Evolutionary conservation across 495 filamentous ascomycete genomes (phyloP), one percentile per base, ranked within the genome.

Genomic region (Pyronema domesticum): DNA sequence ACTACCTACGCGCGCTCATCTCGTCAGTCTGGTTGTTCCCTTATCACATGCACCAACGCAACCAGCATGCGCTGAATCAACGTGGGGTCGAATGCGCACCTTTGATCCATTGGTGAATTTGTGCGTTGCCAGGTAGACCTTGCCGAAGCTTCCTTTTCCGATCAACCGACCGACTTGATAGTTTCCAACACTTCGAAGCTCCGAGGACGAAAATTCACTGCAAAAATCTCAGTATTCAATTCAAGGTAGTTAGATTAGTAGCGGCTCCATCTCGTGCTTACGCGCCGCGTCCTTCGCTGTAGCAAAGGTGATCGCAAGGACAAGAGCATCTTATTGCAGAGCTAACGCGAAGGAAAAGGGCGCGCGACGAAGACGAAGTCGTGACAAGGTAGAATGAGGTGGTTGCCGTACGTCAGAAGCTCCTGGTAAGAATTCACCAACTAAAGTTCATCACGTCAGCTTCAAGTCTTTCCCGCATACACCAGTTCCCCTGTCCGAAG

Each of bases 51-150:
- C 6, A 34, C 11, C 11, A 23, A 42, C 19, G 44, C 53, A 8
- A 54, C 48, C 49, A 48, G 37, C 14, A 53, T 33, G 23, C 37
- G 39, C 7, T 36, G 23, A n/a, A 19, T 15, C 14, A 8, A 51
- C n/a, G 18, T 19, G 14, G 13, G 45, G 45, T 19, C 11, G 18
- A 19, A 19, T 8, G 17, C 47, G 30, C 73, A 94, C 91, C 79
- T 96, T 96, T 54, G 88, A 95, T 64, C 87, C 89, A 80, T 95
- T 95, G 59, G 86, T 96, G 68, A 98, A 86, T 67, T 95, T 95
- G 69, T 98, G 91, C 19, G 82, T 81, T 53, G 93, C 91, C 58
- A 98, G 76, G 67, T 96, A 98, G 54, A 96, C 91, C 71, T 95
- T 96, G 60, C 91, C 91, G 70, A 96, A 98, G 46, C 86, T 94